phyloP scores from a whole-genome alignment of 2,329 filamentous ascomycete species.

The Colletotrichum paranaense region DNA sequence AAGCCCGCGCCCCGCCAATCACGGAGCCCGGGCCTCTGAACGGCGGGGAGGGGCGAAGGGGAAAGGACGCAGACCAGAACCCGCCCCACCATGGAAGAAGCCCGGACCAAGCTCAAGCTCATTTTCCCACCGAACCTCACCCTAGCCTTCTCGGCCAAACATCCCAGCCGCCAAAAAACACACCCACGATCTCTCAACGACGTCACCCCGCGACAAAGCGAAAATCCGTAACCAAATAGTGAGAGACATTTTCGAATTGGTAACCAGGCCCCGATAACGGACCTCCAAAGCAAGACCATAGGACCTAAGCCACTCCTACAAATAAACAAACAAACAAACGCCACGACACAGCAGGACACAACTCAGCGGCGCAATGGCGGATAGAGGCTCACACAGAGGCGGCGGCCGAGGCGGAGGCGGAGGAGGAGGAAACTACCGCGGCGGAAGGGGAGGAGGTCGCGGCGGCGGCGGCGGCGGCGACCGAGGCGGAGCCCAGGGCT shows the following conservation, averaged over 20 bases:
- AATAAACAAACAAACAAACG: not conserved
- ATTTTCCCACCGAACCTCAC: conserved; percentile 22
- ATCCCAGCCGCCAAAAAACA: conserved; percentile 11
- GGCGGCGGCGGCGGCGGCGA: conserved; percentile 54
- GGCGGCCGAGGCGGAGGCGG: conserved; percentile 56
- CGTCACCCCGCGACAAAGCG: not conserved
- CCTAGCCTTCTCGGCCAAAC: not conserved
- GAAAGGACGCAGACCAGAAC: not conserved
- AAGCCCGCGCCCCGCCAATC: conserved; percentile 14
- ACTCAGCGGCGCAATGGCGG: conserved; percentile 53
- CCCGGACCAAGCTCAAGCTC: conserved; percentile 31
- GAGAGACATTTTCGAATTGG: not conserved
- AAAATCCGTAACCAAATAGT: not conserved
- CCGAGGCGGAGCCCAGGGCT: conserved; percentile 44
- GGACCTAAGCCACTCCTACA: not conserved
- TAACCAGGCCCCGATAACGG: no score
- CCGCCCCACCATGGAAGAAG: conserved; percentile 21
- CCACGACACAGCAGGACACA: not conserved
- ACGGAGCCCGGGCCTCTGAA: conserved; percentile 7
- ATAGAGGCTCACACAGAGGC: conserved; percentile 61
- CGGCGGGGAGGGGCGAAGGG: not conserved
- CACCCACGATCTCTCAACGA: conserved; percentile 28
- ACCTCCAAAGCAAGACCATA: no score
- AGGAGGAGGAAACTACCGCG: conserved; percentile 57
- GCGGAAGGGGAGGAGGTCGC: conserved; percentile 57